phyloP scores from a whole-genome alignment of 805 yeast species.

The Starmera pachycereana region DNA sequence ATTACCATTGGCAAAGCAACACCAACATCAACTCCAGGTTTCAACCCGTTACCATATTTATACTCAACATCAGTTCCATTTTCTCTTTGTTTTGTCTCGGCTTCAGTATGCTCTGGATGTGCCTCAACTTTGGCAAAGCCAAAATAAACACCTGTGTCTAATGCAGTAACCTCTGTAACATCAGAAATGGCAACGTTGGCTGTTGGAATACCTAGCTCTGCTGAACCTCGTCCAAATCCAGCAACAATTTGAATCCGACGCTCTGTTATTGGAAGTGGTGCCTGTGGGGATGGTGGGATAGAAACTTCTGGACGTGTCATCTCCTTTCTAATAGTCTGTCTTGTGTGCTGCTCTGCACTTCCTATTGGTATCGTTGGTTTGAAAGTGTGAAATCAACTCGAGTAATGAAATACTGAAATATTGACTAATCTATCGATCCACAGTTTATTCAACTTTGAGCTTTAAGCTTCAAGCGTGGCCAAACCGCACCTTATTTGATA shows the following conservation, averaged over 20 bases:
- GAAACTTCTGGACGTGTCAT: slow-evolving; percentile 17
- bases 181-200: slow-evolving; percentile 70
- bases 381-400: no score
- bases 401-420: no score
- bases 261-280: slow-evolving; percentile 40
- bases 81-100: slow-evolving; percentile 19
- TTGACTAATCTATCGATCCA: no score
- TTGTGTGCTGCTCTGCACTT: no score
- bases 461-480: no score
- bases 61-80: slow-evolving; percentile 38
- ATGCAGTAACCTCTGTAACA: slow-evolving; percentile 26
- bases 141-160: slow-evolving; percentile 78
- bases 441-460: no score
- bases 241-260: slow-evolving; percentile 42
- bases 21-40: slow-evolving; percentile 26
- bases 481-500: no score
- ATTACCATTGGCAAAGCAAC: slow-evolving; percentile 76
- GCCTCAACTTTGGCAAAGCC: slow-evolving; percentile 51
- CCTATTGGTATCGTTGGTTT: no score
- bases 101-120: slow-evolving; percentile 5
- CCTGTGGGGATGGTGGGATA: slow-evolving; percentile 31
- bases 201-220: slow-evolving; percentile 91
- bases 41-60: slow-evolving; percentile 49
- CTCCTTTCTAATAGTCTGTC: not conserved
- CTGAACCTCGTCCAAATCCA: slow-evolving; percentile 94